These are phyloP conservation scores for Volvariella volvacea DNA, from an alignment of 1,284 basidiomycete species.

Conservation along the genomic window DNA sequence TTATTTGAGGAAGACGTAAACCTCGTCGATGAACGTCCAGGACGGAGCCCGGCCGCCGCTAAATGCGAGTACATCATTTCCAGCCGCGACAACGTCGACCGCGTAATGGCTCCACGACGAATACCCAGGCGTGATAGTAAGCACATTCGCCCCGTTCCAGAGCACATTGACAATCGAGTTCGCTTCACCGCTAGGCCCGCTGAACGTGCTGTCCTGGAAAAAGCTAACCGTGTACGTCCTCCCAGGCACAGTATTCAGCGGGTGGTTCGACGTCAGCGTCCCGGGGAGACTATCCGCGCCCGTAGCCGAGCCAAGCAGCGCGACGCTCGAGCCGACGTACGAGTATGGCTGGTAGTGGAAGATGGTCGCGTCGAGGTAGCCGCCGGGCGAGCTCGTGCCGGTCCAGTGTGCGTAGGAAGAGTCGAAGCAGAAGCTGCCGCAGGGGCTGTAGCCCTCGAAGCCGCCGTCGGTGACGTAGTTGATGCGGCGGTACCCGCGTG, in stretches of 20 bases:
- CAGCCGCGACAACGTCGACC: constrained; percentile 14
- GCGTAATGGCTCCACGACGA: constrained; percentile 16
- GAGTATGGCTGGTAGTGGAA: constrained; percentile 22
- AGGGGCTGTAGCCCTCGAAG: constrained; percentile 20
- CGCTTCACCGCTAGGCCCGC: constrained; percentile 14
- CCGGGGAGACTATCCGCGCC: constrained; percentile 18
- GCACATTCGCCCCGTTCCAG: constrained; percentile 20
- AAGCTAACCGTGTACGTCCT: constrained; percentile 18
- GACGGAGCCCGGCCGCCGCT: constrained; percentile 21
- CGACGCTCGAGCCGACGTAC: constrained; percentile 19
- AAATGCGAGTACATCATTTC: constrained; percentile 19
- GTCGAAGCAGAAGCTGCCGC: constrained; percentile 21
- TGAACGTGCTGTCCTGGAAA: constrained; percentile 20
- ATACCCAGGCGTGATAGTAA: constrained; percentile 14
- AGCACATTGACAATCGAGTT: constrained; percentile 18
- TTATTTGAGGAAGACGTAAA: too few species aligned
- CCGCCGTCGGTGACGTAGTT: constrained; percentile 18
- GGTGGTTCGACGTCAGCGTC: constrained; percentile 14
- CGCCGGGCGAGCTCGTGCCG: constrained; percentile 17
- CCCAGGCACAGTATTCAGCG: constrained; percentile 18
- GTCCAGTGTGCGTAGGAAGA: constrained; percentile 19
- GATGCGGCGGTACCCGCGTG: constrained; percentile 21
- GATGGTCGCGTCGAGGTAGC: constrained; percentile 20
- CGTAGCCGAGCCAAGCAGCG: constrained; percentile 20
- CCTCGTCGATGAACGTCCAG: constrained; percentile 27